Evolutionary conservation across 306 rosid species (phyloP).

Genomic region (apple (Malus domestica)): DNA sequence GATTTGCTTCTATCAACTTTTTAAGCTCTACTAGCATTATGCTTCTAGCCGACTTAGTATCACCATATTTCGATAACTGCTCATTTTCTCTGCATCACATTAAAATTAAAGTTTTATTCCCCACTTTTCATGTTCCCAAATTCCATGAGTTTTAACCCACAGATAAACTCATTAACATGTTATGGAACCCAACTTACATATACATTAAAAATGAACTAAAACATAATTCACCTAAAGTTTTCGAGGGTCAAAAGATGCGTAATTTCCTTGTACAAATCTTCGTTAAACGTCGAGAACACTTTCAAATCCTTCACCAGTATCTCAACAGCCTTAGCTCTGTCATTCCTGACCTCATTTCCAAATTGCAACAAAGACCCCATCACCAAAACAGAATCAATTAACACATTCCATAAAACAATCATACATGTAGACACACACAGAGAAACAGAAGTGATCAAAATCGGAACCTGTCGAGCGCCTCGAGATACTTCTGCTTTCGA

Average conservation of each 20-base stretch:
- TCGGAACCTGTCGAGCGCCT: slow-evolving; percentile 11
- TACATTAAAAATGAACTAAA: not conserved
- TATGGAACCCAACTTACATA: not conserved
- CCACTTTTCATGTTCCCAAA: not conserved
- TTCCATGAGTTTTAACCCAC: not conserved
- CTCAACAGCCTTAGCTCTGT: slow-evolving; percentile 20
- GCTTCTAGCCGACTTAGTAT: slow-evolving; percentile 16
- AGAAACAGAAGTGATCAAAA: not conserved
- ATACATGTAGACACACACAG: not conserved
- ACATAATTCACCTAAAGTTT: slow-evolving; percentile 13
- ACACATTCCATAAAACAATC: not conserved
- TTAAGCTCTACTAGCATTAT: slow-evolving; percentile 18
- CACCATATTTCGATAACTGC: slow-evolving; percentile 21
- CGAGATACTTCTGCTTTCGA: slow-evolving; percentile 24
- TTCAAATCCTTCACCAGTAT: slow-evolving; percentile 23
- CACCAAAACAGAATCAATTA: not conserved
- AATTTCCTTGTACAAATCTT: slow-evolving; percentile 18
- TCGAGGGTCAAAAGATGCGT: slow-evolving; percentile 18
- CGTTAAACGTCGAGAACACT: slow-evolving; percentile 14
- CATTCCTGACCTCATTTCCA: slow-evolving; percentile 11
- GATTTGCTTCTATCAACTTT: slow-evolving; percentile 22
- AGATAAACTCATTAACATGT: not conserved
- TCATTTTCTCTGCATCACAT: slow-evolving; percentile 18
- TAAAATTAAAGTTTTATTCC: not conserved
- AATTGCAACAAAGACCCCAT: not conserved